A percentile compares a stretch with the other conserved stretches of the same genome.
These are phyloP conservation scores for Cadophora gregata DNA, from an alignment of 2,329 filamentous ascomycete genomes.

Conservation along the genomic window DNA sequence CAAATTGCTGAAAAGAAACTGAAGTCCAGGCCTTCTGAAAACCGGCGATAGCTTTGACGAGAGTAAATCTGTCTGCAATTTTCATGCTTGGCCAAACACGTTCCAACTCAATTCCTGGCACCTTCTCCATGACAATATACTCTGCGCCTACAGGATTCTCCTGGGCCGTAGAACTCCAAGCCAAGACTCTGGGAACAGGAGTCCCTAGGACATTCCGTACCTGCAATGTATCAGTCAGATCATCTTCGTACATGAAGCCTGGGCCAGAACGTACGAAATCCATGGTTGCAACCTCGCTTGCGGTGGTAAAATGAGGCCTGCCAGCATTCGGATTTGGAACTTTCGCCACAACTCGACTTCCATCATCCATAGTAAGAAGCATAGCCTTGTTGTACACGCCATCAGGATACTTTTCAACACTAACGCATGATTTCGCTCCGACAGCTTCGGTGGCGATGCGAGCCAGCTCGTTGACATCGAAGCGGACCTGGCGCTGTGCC, in stretches of 20 bases:
- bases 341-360: slow-evolving; percentile 9
- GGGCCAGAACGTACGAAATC: slow-evolving; percentile 6
- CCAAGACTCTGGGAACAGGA: slow-evolving; percentile 8
- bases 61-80: slow-evolving; percentile 6
- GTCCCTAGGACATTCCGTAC: slow-evolving; percentile 9
- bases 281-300: slow-evolving; percentile 14
- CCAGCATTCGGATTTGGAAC: slow-evolving; percentile 17
- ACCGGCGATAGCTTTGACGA: slow-evolving; percentile 12
- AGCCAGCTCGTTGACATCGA: slow-evolving; percentile 14
- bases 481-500: slow-evolving; percentile 12
- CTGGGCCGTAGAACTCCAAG: slow-evolving; percentile 1
- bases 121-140: slow-evolving; percentile 16
- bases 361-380: slow-evolving; percentile 14
- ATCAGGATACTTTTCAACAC: slow-evolving; percentile 12
- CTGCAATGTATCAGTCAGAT: background rate
- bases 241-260: background rate
- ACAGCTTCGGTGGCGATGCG: slow-evolving; percentile 14
- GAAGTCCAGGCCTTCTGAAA: slow-evolving; percentile 10
- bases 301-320: slow-evolving; percentile 14
- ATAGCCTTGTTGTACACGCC: slow-evolving; percentile 16
- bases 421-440: slow-evolving; percentile 4
- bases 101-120: slow-evolving; percentile 11
- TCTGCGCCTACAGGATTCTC: slow-evolving; percentile 15
- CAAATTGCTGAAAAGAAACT: slow-evolving; percentile 2
- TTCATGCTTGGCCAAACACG: slow-evolving; percentile 4